Conservation (phyloP, 306 rosid species). For the Luffa acutangula region DNA sequence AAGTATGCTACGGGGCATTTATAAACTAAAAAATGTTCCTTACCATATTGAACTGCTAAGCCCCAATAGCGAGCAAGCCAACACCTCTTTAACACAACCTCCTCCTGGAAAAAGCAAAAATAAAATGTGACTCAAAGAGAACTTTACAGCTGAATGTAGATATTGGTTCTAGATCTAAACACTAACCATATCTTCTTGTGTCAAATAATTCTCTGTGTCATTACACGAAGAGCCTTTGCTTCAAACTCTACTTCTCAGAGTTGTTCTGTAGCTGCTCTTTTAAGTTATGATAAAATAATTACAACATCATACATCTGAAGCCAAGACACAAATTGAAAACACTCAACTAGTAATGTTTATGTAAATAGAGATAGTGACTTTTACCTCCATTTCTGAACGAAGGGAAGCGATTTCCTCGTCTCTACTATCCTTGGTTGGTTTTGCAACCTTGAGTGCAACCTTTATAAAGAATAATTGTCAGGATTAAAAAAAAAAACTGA, state of each 20-base stretch:
- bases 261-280: slow-evolving; percentile 68
- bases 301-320: slow-evolving; percentile 10
- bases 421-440: slow-evolving; percentile 65
- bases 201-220: slow-evolving; percentile 96
- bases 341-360: slow-evolving; percentile 7
- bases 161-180: slow-evolving; percentile 10
- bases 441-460: slow-evolving; percentile 95
- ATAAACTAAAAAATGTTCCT: slow-evolving; percentile 13
- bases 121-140: slow-evolving; percentile 1
- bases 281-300: slow-evolving; percentile 39
- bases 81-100: slow-evolving; percentile 95
- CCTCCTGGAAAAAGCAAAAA: slow-evolving; percentile 51
- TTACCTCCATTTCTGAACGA: slow-evolving; percentile 77
- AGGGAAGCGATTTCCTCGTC: slow-evolving; percentile 65
- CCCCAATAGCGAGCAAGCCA: slow-evolving; percentile 99
- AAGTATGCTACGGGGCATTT: slow-evolving; percentile 16
- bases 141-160: background rate
- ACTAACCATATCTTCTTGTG: slow-evolving; percentile 98
- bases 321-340: slow-evolving; percentile 1
- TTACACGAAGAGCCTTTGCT: slow-evolving; percentile 73
- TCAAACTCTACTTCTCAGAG: slow-evolving; percentile 87
- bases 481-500: slow-evolving; percentile 13
- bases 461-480: slow-evolving; percentile 27
- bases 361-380: background rate
- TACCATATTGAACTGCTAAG: slow-evolving; percentile 85